phyloP scores from a whole-genome alignment of 2,329 filamentous ascomycete genomes.

The Ampelomyces quisqualis region DNA sequence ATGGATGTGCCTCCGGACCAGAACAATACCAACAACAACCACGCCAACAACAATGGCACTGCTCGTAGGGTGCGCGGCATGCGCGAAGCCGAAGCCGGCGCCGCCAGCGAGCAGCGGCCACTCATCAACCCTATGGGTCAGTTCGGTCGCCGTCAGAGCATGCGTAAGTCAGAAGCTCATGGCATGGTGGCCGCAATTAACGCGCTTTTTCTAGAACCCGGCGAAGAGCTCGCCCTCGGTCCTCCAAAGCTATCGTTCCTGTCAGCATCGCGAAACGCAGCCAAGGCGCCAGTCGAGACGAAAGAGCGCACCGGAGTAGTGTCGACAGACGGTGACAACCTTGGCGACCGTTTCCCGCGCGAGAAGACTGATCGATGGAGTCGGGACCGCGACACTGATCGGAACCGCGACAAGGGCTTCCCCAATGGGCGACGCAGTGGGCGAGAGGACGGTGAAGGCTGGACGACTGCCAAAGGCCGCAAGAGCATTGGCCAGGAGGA shows the following conservation, averaged over 20 bases:
- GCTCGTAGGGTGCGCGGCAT: conserved; percentile 27
- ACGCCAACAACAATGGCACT: conserved; percentile 24
- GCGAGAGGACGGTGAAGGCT: conserved; percentile 65
- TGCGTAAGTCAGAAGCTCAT: conserved; percentile 53
- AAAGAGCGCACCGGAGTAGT: conserved; percentile 41
- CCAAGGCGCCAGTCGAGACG: conserved; percentile 44
- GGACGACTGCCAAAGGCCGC: conserved; percentile 71
- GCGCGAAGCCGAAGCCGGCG: conserved; percentile 30
- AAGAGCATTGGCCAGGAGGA: conserved; percentile 73
- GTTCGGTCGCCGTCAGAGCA: conserved; percentile 38
- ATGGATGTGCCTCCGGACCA: conserved; percentile 68
- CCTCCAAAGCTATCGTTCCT: conserved; percentile 82
- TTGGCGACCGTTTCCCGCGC: conserved; percentile 35
- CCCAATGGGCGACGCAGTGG: conserved; percentile 45
- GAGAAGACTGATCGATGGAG: conserved; percentile 45
- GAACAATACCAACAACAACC: conserved; percentile 22
- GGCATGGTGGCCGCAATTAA: conserved; percentile 36
- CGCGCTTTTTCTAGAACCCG: conserved; percentile 52
- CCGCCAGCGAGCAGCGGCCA: conserved; percentile 31
- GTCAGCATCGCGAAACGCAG: conserved; percentile 63
- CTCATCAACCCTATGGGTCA: conserved; percentile 42
- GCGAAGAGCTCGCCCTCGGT: conserved; percentile 80
- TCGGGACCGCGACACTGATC: conserved; percentile 46
- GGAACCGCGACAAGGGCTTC: conserved; percentile 37
- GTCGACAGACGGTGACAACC: conserved; percentile 44